Base-by-base conservation (phyloP, 768 basidiomycete genomes). In the Podaxis rugospora region DNA sequence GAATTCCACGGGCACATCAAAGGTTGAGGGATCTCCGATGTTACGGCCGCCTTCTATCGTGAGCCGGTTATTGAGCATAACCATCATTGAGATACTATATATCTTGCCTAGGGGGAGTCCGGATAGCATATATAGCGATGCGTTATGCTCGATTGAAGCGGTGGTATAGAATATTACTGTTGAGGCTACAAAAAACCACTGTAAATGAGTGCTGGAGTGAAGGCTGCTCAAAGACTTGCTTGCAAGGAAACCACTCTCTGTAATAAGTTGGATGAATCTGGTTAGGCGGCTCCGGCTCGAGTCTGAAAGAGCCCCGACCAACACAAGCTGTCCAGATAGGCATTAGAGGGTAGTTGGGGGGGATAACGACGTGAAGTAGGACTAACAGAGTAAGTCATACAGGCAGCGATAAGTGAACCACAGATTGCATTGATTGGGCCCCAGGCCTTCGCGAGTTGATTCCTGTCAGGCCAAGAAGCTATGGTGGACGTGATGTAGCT, bases 21-120 rank as follows among this genome's bases (percentile, higher is more conserved):
- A 18, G 14, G 42, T 4, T 2, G 18, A 16, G 7, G n/a, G 42
- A 44, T 9, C 42, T 6, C 42, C 16, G 42, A 44, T 14, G 18
- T 16, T 44, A 1, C 18, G n/a, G 9, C 42, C 16, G 10, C 40
- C 18, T 27, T 49, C 32, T 28, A 47, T 28, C 28, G 44, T 57
- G 46, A 47, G 44, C 10, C 55, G 55, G 44, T 23, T 23, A 11
- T 57, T 57, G n/a, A 57, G n/a, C 55, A 57, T 57, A 9, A 37
- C 55, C 55, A 57, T 57, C 55, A 57, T 35, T n/a, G 55, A 57
- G 18, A 32, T 36, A 18, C 55, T 57, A 6, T 57, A 47, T 32
- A 57, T 7, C 21, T 57, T 57, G 27, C 55, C 55, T 18, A 57
- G 46, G 0, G 46, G 18, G 13, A 57, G 28, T 18, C 55, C 55